Evolutionary conservation across 1,284 basidiomycete species (phyloP).

Genomic region (Austropuccinia psidii): DNA sequence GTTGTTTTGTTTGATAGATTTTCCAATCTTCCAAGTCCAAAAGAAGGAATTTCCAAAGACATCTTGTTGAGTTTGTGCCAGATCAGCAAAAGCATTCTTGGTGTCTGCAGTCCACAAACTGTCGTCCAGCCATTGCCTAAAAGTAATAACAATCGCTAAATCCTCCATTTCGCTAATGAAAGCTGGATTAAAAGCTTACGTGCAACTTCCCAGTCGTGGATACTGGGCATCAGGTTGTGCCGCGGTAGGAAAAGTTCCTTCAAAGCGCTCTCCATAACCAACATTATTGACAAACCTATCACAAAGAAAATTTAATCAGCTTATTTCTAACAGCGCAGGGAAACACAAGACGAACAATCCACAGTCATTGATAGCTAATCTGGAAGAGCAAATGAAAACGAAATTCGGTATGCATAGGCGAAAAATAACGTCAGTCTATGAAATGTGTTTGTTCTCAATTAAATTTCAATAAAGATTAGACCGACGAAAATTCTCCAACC

Average conservation of each 20-base stretch:
- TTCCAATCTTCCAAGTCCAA: constrained; percentile 38
- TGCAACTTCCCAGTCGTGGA: constrained; percentile 29
- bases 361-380: constrained; percentile 36
- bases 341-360: constrained; percentile 10
- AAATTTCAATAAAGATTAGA: no score
- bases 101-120: constrained; percentile 25
- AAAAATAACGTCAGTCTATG: no score
- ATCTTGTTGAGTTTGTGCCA: constrained; percentile 35
- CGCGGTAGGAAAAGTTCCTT: constrained; percentile 35
- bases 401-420: neutral
- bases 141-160: neutral
- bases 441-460: no score
- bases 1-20: constrained; percentile 30
- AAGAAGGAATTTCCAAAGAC: constrained; percentile 37
- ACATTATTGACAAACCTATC: constrained; percentile 35
- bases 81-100: constrained; percentile 32
- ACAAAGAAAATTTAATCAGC: neutral
- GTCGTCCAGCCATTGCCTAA: constrained; percentile 35
- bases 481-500: constrained; percentile 45
- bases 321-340: neutral
- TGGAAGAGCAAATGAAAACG: neutral
- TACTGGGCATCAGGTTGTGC: constrained; percentile 22
- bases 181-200: neutral
- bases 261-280: constrained; percentile 28
- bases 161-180: neutral